A percentile compares a stretch with the other conserved stretches of the same genome.
Evolutionary conservation across 2,329 filamentous ascomycete species (phyloP).

Genomic region (Thielaviopsis euricoi): DNA sequence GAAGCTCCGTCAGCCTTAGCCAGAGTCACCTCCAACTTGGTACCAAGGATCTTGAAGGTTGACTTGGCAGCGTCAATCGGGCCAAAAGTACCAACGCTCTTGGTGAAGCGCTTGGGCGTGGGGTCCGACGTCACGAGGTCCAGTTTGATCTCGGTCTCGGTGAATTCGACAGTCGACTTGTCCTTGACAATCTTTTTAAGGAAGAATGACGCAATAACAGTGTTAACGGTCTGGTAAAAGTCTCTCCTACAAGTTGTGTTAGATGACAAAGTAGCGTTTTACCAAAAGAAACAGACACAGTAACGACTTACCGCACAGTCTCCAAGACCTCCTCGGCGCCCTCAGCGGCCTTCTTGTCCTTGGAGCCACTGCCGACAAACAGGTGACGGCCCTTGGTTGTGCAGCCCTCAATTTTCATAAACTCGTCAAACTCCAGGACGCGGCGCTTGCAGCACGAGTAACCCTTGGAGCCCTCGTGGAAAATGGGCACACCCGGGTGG

Average conservation of each 20-base stretch:
- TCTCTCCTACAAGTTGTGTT: constrained; percentile 36
- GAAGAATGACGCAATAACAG: constrained; percentile 82
- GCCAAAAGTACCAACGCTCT: constrained; percentile 59
- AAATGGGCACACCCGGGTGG: constrained; percentile 80
- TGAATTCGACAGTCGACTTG: constrained; percentile 55
- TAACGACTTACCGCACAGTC: constrained; percentile 47
- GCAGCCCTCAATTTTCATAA: constrained; percentile 90
- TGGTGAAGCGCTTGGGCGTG: constrained; percentile 59
- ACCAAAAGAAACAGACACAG: not conserved
- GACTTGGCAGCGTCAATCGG: constrained; percentile 60
- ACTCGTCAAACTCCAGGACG: constrained; percentile 93
- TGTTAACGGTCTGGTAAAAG: constrained; percentile 81
- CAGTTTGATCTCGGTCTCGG: constrained; percentile 45
- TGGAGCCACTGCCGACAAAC: constrained; percentile 64
- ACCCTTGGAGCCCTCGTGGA: constrained; percentile 96
- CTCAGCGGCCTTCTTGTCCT: constrained; percentile 29
- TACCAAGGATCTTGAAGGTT: constrained; percentile 66
- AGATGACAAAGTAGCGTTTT: not conserved
- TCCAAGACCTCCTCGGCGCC: constrained; percentile 58
- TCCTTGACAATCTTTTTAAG: constrained; percentile 92
- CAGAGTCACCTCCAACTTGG: constrained; percentile 71
- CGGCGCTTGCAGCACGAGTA: constrained; percentile 93
- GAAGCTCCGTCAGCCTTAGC: constrained; percentile 55
- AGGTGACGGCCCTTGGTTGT: constrained; percentile 66
- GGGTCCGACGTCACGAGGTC: constrained; percentile 76